phyloP scores from a whole-genome alignment of 129 eudicot genomes.

The Lactuca saligna region DNA sequence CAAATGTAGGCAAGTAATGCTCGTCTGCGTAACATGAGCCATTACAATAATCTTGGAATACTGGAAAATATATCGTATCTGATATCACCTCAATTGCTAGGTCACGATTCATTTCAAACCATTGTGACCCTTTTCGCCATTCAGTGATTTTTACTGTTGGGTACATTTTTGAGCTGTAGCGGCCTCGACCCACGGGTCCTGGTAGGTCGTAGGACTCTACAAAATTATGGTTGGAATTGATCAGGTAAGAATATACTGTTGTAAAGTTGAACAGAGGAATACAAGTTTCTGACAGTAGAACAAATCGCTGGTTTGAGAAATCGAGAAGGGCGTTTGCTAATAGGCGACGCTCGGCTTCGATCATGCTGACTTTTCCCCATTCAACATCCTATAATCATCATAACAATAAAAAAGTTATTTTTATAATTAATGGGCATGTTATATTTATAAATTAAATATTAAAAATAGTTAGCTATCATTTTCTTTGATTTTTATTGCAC shows the following conservation, averaged over 20 bases:
- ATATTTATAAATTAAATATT: no score
- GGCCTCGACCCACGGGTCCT: constrained; percentile 48
- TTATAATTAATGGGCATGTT: not conserved
- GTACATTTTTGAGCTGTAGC: constrained; percentile 40
- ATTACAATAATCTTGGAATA: constrained; percentile 33
- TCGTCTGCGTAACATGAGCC: constrained; percentile 49
- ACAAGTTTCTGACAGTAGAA: constrained; percentile 55
- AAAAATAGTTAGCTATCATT: no score
- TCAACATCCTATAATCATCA: constrained; percentile 33
- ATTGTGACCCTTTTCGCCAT: constrained; percentile 66
- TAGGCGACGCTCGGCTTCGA: constrained; percentile 56
- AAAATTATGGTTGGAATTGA: constrained; percentile 35
- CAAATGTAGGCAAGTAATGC: constrained; percentile 52
- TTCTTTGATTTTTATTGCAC: not conserved
- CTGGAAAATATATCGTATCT: constrained; percentile 37
- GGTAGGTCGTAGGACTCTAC: constrained; percentile 46
- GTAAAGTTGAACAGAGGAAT: constrained; percentile 50
- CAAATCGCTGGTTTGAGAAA: constrained; percentile 46
- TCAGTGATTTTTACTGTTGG: constrained; percentile 32
- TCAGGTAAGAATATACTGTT: constrained; percentile 45
- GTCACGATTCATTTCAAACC: constrained; percentile 50
- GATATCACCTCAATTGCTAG: constrained; percentile 48
- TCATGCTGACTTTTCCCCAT: constrained; percentile 64
- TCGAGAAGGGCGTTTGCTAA: constrained; percentile 56
- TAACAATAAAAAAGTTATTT: not conserved